These are phyloP conservation scores for Misopates orontium DNA, from an alignment of 257 asterid species.

Conservation along the genomic window DNA sequence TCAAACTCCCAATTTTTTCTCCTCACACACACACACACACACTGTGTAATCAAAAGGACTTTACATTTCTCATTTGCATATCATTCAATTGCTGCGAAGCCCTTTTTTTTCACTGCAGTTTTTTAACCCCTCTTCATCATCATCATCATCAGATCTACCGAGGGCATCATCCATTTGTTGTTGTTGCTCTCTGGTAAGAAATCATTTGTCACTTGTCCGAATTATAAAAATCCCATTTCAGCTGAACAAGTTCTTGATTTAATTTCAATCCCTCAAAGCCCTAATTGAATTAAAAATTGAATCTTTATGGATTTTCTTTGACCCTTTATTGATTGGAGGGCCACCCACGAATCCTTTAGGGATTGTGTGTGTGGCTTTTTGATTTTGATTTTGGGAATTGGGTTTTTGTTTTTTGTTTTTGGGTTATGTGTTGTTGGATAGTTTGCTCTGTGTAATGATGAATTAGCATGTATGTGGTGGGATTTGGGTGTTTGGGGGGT, in stretches of 20 bases:
- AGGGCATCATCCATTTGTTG: conserved; percentile 43
- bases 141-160: conserved; percentile 18
- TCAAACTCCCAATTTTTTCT: conserved; percentile 26
- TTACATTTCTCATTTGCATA: conserved; percentile 18
- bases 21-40: conserved; percentile 13
- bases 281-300: conserved; percentile 26
- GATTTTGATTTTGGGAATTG: conserved; percentile 29
- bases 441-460: too few relatives aligned
- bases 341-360: conserved; percentile 54
- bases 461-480: too few relatives aligned
- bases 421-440: too few relatives aligned
- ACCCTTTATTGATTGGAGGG: conserved; percentile 24
- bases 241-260: too few relatives aligned
- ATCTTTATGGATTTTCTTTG: background rate
- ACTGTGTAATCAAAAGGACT: background rate
- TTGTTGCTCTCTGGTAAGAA: conserved; percentile 48
- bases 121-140: conserved; percentile 21
- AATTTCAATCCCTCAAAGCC: conserved; percentile 20
- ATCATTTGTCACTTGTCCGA: conserved; percentile 30
- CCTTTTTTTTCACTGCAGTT: conserved; percentile 31
- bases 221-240: too few relatives aligned
- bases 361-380: conserved; percentile 32
- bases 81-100: conserved; percentile 30
- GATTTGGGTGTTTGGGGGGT: too few relatives aligned
- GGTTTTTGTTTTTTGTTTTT: conserved; percentile 27